phyloP scores from a whole-genome alignment of 1,139 yeast genomes.

The Blastobotrys elegans region DNA sequence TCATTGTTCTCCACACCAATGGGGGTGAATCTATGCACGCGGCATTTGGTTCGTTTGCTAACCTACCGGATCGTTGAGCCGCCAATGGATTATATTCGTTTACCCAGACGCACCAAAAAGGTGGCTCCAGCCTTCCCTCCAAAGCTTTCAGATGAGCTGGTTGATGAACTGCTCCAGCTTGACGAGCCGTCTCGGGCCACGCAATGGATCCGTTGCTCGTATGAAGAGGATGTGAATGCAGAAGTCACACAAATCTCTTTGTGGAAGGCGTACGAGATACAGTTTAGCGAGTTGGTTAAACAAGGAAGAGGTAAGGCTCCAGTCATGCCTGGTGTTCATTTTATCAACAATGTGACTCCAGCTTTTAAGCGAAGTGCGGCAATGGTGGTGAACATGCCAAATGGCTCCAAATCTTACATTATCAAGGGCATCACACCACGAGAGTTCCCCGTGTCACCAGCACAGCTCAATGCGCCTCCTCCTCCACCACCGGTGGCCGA shows the following conservation, averaged over 20 bases:
- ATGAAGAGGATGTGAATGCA: conserved; percentile 67
- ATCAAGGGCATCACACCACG: conserved; percentile 86
- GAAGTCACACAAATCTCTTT: conserved; percentile 93
- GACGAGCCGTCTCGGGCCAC: conserved; percentile 92
- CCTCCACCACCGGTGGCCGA: conserved; percentile 10
- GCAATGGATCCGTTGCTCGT: conserved; percentile 90
- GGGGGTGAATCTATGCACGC: conserved; percentile 36
- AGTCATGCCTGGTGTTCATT: conserved; percentile 90
- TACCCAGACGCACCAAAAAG: conserved; percentile 36
- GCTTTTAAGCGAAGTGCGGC: conserved; percentile 93
- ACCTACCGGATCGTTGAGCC: conserved; percentile 44
- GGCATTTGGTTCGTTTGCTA: conserved; percentile 51
- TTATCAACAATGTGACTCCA: conserved; percentile 85
- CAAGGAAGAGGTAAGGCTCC: conserved; percentile 43
- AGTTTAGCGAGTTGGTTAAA: conserved; percentile 54
- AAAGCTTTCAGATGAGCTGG: conserved; percentile 52
- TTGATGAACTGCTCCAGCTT: conserved; percentile 55
- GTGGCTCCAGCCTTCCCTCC: conserved; percentile 61
- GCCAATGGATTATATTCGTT: conserved; percentile 33
- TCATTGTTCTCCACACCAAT: conserved; percentile 38
- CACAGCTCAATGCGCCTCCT: conserved; percentile 21
- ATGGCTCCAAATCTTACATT: conserved; percentile 72
- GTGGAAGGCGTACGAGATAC: conserved; percentile 93
- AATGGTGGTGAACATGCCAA: conserved; percentile 64
- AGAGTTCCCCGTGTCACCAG: conserved; percentile 42